These are phyloP conservation scores for Hyphopichia homilentoma DNA, from an alignment of 805 yeast species.

Conservation along the genomic window DNA sequence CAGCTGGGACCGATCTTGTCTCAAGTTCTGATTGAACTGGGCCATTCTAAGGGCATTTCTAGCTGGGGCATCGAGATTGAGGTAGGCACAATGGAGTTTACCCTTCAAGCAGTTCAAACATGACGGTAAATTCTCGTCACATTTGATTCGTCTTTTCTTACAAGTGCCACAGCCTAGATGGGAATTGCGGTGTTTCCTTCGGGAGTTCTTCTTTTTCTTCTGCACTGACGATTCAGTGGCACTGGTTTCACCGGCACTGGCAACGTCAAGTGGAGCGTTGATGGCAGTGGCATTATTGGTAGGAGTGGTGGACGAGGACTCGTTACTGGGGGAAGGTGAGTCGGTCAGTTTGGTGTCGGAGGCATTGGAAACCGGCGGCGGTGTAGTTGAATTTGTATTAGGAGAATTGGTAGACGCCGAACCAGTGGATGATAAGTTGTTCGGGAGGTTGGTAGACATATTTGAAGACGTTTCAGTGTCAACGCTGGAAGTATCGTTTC, in stretches of 20 bases:
- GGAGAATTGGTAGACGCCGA: conserved; percentile 4
- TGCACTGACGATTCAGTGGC: conserved; percentile 7
- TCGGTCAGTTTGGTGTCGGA: conserved; percentile 3
- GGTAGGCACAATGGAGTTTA: conserved; percentile 42
- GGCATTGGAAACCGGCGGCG: background rate
- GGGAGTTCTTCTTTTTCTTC: conserved; percentile 36
- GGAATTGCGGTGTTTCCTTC: conserved; percentile 64
- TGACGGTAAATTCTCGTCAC: conserved; percentile 48
- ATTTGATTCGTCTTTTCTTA: conserved; percentile 48
- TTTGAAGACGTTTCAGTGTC: conserved; percentile 4
- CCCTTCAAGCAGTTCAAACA: conserved; percentile 47
- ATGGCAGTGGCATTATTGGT: conserved; percentile 4
- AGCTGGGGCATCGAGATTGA: conserved; percentile 46
- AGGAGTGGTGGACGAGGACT: too few relatives aligned
- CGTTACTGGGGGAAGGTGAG: conserved; percentile 1
- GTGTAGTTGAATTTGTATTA: conserved; percentile 4
- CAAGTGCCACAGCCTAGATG: conserved; percentile 72
- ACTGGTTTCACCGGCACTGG: conserved; percentile 3
- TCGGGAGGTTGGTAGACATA: conserved; percentile 6
- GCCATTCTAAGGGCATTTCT: conserved; percentile 48
- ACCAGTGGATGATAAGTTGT: conserved; percentile 3
- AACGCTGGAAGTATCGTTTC: conserved; percentile 16
- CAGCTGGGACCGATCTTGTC: conserved; percentile 16
- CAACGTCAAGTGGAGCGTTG: conserved; percentile 2
- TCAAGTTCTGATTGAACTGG: conserved; percentile 38